Conservation (phyloP, 352 stramenopile genomes). For the Chrysophaeum taylorii region DNA sequence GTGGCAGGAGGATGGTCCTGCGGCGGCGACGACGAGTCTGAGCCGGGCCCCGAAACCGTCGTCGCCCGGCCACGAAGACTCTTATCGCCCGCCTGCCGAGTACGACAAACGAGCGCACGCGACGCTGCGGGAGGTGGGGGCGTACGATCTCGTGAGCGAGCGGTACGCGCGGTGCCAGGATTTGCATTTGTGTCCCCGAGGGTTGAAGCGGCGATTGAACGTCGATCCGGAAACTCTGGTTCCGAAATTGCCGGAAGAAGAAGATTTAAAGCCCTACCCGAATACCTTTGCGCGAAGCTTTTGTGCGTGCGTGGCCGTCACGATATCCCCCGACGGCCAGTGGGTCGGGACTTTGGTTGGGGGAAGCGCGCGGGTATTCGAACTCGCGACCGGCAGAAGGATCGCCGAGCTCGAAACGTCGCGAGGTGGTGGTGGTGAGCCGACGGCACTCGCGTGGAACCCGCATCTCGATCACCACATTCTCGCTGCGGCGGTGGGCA, state of each 20-base stretch:
- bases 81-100: constrained; percentile 97
- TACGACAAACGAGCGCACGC: no score
- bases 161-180: constrained; percentile 99
- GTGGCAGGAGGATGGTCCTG: constrained; percentile 40
- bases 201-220: constrained; percentile 86
- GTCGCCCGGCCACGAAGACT: constrained; percentile 92
- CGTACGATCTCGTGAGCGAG: constrained; percentile 92
- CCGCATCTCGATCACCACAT: constrained; percentile 87
- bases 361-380: constrained; percentile 50
- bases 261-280: constrained; percentile 94
- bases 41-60: constrained; percentile 88
- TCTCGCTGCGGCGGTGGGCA: constrained; percentile 74
- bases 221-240: constrained; percentile 93
- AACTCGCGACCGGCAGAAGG: not conserved
- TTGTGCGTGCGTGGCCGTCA: constrained; percentile 62
- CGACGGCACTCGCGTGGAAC: constrained; percentile 90
- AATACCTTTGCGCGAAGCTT: constrained; percentile 62
- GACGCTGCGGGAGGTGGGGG: constrained; percentile 85
- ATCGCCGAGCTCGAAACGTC: no score
- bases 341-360: constrained; percentile 88
- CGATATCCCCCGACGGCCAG: constrained; percentile 76
- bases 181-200: constrained; percentile 92
- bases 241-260: constrained; percentile 86
- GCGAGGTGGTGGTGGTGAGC: no score
- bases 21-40: constrained; percentile 76